Evolutionary conservation across 768 basidiomycete species (phyloP).

Genomic region (Rhizopogon vulgaris): DNA sequence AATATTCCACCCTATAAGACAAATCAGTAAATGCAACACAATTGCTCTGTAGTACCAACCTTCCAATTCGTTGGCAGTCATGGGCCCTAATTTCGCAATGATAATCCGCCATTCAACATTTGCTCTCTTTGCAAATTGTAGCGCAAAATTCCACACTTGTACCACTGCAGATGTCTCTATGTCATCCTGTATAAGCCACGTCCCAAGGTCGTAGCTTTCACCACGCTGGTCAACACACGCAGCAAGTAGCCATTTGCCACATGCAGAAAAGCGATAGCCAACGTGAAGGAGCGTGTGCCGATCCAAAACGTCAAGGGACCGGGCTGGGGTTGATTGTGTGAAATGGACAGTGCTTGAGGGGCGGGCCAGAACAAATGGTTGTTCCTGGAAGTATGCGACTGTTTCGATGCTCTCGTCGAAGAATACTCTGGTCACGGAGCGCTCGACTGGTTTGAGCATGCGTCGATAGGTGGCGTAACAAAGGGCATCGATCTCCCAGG

Average conservation of each 20-base stretch:
- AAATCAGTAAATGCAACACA: constrained; percentile 2
- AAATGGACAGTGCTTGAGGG: constrained; percentile 32
- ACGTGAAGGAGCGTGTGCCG: constrained; percentile 67
- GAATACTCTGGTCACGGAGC: constrained; percentile 51
- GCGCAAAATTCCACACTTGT: constrained; percentile 67
- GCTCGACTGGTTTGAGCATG: constrained; percentile 53
- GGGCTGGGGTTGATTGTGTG: constrained; percentile 31
- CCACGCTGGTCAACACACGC: constrained; percentile 74
- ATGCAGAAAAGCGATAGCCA: constrained; percentile 60
- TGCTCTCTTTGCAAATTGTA: constrained; percentile 54
- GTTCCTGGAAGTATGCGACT: constrained; percentile 54
- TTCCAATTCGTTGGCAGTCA: constrained; percentile 54
- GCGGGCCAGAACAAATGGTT: constrained; percentile 59
- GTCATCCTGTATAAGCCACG: constrained; percentile 56
- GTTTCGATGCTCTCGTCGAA: constrained; percentile 33
- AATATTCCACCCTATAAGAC: constrained; percentile 56
- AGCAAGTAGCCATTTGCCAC: constrained; percentile 74
- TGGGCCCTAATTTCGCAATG: constrained; percentile 59
- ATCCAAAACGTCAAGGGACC: constrained; percentile 46
- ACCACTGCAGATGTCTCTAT: constrained; percentile 41
- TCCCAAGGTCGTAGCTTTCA: constrained; percentile 62
- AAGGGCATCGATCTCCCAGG: constrained; percentile 42
- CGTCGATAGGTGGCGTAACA: constrained; percentile 70
- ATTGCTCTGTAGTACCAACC: constrained; percentile 37
- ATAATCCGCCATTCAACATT: constrained; percentile 79